Evolutionary conservation across 345 rosid species (phyloP).

Genomic region (Murraya koenigii): DNA sequence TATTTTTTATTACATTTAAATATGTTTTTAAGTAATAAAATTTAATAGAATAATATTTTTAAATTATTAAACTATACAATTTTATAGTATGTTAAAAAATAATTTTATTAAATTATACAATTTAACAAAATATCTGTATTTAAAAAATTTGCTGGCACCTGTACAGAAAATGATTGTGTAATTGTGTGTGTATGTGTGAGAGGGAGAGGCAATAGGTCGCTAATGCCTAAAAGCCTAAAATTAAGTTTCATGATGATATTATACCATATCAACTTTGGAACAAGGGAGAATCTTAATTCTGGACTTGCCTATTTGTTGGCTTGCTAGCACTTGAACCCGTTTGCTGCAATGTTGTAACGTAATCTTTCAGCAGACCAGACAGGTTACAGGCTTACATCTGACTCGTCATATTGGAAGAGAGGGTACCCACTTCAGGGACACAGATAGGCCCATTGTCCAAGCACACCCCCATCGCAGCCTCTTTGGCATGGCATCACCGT

Average conservation of each 20-base stretch:
- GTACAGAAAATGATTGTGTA: too few species aligned
- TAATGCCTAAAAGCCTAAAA: too few species aligned
- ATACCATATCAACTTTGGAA: constrained; percentile 7
- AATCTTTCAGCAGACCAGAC: neutral
- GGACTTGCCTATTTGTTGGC: neutral
- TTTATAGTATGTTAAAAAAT: too few species aligned
- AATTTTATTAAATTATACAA: too few species aligned
- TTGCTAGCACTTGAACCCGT: neutral
- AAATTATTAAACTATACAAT: too few species aligned
- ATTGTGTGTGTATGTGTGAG: too few species aligned
- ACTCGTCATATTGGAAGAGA: neutral
- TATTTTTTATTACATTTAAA: too few species aligned
- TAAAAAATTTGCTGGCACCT: too few species aligned
- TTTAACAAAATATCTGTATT: too few species aligned
- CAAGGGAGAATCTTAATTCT: constrained; percentile 1
- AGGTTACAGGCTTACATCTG: neutral
- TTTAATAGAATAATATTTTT: too few species aligned
- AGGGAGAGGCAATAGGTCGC: too few species aligned
- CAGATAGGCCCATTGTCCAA: neutral
- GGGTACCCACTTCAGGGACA: neutral
- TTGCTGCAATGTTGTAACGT: neutral
- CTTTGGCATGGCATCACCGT: neutral
- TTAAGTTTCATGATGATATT: neutral
- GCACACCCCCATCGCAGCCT: neutral
- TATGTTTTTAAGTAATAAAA: too few species aligned